Conservation (phyloP, 139 green algal species). For the Chlorella sp. region DNA sequence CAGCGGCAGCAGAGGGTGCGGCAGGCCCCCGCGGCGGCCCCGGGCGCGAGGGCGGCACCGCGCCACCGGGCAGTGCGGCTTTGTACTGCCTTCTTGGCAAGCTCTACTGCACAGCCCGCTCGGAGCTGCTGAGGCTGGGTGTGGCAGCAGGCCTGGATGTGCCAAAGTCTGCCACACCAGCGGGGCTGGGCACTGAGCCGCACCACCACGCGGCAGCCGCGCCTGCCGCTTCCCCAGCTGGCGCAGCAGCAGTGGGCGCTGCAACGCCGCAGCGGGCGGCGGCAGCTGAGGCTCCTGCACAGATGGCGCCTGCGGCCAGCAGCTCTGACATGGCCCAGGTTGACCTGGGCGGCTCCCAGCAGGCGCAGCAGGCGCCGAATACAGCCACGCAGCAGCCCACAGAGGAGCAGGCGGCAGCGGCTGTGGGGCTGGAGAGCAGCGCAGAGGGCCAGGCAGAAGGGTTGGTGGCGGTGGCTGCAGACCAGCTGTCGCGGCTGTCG, state of each 20-base stretch:
- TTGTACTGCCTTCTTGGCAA: conserved; percentile 61
- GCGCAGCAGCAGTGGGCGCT: conserved; percentile 11
- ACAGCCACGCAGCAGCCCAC: not conserved
- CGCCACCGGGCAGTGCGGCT: not conserved
- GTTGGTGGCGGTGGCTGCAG: not conserved
- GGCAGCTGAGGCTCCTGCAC: not conserved
- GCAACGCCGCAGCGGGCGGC: not conserved
- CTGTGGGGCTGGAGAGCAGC: not conserved
- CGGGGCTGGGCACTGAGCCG: not conserved
- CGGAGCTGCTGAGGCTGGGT: conserved; percentile 61
- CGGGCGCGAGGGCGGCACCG: not conserved
- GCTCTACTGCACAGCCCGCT: conserved; percentile 59
- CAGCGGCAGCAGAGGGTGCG: not conserved
- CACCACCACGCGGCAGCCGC: not conserved
- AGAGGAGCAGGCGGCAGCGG: not conserved
- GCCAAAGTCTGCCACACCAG: not conserved
- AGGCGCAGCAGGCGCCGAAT: not conserved
- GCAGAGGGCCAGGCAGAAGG: not conserved
- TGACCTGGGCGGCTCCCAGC: not conserved
- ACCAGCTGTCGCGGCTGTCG: not conserved
- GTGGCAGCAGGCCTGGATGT: not conserved
- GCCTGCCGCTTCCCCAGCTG: not conserved
- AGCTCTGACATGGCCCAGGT: not conserved
- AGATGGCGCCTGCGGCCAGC: not conserved
- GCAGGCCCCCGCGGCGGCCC: not conserved